Base-by-base conservation (phyloP, 1,284 basidiomycete species). In the Chiua sp. region DNA sequence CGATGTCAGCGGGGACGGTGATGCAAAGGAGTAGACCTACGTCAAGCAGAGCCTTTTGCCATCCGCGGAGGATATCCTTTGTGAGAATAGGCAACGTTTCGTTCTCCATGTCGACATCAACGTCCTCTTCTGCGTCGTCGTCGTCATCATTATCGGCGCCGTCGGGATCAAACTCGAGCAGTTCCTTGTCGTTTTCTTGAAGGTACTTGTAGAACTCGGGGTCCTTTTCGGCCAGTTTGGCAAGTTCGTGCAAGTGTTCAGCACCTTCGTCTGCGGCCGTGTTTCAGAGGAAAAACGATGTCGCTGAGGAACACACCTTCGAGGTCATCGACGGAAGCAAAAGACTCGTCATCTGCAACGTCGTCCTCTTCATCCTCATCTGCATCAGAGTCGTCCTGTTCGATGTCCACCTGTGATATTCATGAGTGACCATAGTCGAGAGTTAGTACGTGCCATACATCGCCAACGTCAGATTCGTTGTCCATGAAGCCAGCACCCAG, bases 171-270 rank as follows among this genome's bases (percentile, higher is more conserved):
- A 99, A 99, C 3, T 93, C 82, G 8, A 99, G 82, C 35, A 99
- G 79, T 56, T 96, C 94, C 58, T 83, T 80, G 77, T 99, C 97
- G 72, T 99, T 97, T 77, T 98, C 94, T 79, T 98, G 91, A 10
- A 99, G 82, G 73, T 98, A 99, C 77, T 98, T 96, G 89, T 88
- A 99, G 79, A 99, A 99, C 70, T 98, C 97, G 22, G 97, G 97
- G 74, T 99, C 98, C 75, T 94, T 97, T 76, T 97, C 92, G 16
- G 92, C 92, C 46, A 99, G 84, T 70, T 93, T 91, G 52, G 93
- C 90, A n/a, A 99, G 85, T 58, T 98, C 91, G 51, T 87, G 75
- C 51, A 92, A 78, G 77, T 97, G 95, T 11, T 79, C 75, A 70
- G 82, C 78, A 59, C 90, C 92, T 72, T 93, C 84, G 58, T 90